These are phyloP conservation scores for Stephania yunnanensis DNA, from an alignment of 164 flowering plant species.

Conservation along the genomic window DNA sequence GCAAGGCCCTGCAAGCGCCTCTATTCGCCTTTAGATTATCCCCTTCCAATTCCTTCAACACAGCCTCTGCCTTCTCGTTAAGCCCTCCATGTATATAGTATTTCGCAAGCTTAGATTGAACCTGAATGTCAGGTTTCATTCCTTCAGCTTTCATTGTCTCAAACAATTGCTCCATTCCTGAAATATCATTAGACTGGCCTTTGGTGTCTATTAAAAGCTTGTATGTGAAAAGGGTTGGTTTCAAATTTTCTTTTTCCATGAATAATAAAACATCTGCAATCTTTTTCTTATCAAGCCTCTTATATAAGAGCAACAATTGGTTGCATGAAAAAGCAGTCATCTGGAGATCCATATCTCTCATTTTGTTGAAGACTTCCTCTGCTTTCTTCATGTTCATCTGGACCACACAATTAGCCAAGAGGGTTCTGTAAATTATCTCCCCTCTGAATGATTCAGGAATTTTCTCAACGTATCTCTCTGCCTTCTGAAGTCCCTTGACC, in stretches of 20 bases:
- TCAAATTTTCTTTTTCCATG: slow-evolving; percentile 79
- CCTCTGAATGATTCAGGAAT: slow-evolving; percentile 61
- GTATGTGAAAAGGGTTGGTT: slow-evolving; percentile 61
- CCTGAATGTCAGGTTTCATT: slow-evolving; percentile 34
- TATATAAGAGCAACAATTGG: slow-evolving; percentile 77
- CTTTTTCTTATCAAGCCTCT: slow-evolving; percentile 63
- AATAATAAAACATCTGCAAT: slow-evolving; percentile 64
- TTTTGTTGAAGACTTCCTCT: slow-evolving; percentile 71
- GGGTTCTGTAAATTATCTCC: slow-evolving; percentile 57
- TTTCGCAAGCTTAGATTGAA: slow-evolving; percentile 36
- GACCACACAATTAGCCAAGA: slow-evolving; percentile 53
- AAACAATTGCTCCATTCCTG: slow-evolving; percentile 72
- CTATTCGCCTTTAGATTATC: slow-evolving; percentile 36
- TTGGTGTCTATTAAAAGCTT: slow-evolving; percentile 58
- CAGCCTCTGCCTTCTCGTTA: slow-evolving; percentile 58
- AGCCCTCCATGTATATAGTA: slow-evolving; percentile 51
- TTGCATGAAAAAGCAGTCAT: slow-evolving; percentile 61
- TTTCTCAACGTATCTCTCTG: slow-evolving; percentile 48
- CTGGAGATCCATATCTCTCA: slow-evolving; percentile 58
- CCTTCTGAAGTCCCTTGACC: slow-evolving; percentile 50
- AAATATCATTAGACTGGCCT: slow-evolving; percentile 58
- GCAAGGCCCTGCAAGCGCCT: slow-evolving; percentile 32
- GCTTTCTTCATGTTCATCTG: slow-evolving; percentile 46
- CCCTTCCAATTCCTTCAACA: slow-evolving; percentile 76
- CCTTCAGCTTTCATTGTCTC: slow-evolving; percentile 83